Conservation (phyloP, 768 basidiomycete species). For the Candolleomyces eurysporus region DNA sequence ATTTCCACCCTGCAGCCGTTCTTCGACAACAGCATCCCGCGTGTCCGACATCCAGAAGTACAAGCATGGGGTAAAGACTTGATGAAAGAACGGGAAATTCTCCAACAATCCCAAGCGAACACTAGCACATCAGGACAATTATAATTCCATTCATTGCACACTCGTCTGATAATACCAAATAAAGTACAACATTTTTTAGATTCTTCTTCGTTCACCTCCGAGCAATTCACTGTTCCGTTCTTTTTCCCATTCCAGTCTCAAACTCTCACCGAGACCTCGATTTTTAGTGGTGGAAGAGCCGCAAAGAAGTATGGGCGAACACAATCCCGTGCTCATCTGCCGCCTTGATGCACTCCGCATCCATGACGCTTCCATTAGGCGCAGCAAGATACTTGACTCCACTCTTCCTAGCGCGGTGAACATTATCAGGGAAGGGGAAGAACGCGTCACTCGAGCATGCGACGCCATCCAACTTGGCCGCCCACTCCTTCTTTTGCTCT, state of each 20-base stretch:
- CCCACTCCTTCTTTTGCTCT: constrained; percentile 76
- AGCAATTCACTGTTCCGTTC: constrained; percentile 5
- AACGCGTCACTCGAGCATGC: constrained; percentile 97
- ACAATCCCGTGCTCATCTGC: constrained; percentile 92
- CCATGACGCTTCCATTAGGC: constrained; percentile 95
- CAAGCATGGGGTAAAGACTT: constrained; percentile 66
- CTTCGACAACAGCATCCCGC: constrained; percentile 77
- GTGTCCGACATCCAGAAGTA: constrained; percentile 70
- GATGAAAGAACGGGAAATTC: constrained; percentile 42
- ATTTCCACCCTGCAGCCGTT: constrained; percentile 62
- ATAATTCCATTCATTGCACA: background rate
- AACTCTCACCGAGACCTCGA: background rate
- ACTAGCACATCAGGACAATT: background rate
- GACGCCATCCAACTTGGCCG: constrained; percentile 73
- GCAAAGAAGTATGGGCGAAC: constrained; percentile 84
- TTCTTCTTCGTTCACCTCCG: constrained; percentile 1
- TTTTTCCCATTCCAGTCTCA: background rate
- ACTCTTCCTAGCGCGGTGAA: constrained; percentile 87
- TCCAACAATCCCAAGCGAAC: constrained; percentile 4
- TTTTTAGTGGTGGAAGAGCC: constrained; percentile 85
- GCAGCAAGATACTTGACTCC: constrained; percentile 93
- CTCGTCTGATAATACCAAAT: background rate
- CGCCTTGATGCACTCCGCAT: constrained; percentile 92
- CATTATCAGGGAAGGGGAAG: constrained; percentile 99
- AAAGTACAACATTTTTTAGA: constrained; percentile 6